Conservation (phyloP, 108 stramenopile genomes). For the Cyclotella atomus region DNA sequence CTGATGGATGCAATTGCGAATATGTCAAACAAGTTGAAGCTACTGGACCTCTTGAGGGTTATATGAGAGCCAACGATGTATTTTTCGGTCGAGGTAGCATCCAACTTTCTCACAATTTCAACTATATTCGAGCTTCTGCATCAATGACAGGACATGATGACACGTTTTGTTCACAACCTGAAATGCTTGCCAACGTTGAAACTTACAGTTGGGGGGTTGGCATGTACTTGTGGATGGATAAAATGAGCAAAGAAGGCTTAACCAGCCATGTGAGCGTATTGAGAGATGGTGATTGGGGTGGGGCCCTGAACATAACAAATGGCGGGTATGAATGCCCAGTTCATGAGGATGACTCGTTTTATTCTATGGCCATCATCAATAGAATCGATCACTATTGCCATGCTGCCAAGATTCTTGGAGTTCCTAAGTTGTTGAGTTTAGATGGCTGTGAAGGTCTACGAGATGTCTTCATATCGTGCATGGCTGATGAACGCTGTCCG, state of each 20-base stretch:
- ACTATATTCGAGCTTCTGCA: slow-evolving; percentile 36
- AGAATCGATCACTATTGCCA: slow-evolving; percentile 38
- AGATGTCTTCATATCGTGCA: slow-evolving; percentile 14
- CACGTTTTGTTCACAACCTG: slow-evolving; percentile 29
- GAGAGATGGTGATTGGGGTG: slow-evolving; percentile 28
- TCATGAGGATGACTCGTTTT: slow-evolving; percentile 17
- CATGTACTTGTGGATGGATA: slow-evolving; percentile 37
- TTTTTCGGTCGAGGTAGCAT: slow-evolving; percentile 39
- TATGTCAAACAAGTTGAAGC: slow-evolving; percentile 43
- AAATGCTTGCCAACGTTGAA: slow-evolving; percentile 24
- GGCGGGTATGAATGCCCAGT: slow-evolving; percentile 29
- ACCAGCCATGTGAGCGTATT: slow-evolving; percentile 32
- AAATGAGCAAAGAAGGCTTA: slow-evolving; percentile 27
- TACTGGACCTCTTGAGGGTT: slow-evolving; percentile 24
- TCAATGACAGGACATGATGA: slow-evolving; percentile 34
- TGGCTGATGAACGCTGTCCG: slow-evolving; percentile 27
- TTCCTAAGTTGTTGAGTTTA: slow-evolving; percentile 20
- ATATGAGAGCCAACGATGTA: slow-evolving; percentile 28
- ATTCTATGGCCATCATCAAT: slow-evolving; percentile 8
- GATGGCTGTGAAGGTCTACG: slow-evolving; percentile 27
- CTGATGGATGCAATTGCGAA: slow-evolving; percentile 33
- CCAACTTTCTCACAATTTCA: slow-evolving; percentile 38
- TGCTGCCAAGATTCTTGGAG: slow-evolving; percentile 27
- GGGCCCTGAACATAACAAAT: slow-evolving; percentile 25
- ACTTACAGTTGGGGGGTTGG: slow-evolving; percentile 29